These are phyloP conservation scores for Solanum piurae DNA, from an alignment of 257 asterid species.

Conservation along the genomic window DNA sequence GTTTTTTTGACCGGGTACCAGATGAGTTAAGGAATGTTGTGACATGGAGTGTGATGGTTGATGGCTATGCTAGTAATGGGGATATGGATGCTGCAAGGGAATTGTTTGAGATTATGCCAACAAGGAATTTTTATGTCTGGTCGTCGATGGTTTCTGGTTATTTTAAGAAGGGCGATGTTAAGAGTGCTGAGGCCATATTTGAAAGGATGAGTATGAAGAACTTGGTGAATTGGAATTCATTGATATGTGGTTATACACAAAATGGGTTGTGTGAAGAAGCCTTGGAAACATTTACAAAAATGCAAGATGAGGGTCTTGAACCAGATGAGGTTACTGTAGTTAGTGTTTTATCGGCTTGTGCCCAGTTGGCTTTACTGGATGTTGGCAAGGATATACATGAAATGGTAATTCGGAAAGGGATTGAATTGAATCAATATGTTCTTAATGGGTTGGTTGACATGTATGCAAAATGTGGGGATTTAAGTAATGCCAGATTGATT, in stretches of 20 bases:
- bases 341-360: conserved; percentile 65
- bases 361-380: conserved; percentile 58
- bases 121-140: conserved; percentile 48
- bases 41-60: conserved; percentile 73
- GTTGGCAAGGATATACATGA: conserved; percentile 54
- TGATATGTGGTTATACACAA: conserved; percentile 74
- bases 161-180: conserved; percentile 51
- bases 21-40: conserved; percentile 50
- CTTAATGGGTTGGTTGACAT: conserved; percentile 70
- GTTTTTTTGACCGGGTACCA: conserved; percentile 43
- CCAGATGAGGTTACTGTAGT: conserved; percentile 69
- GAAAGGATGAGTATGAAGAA: conserved; percentile 48
- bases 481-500: conserved; percentile 36
- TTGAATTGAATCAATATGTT: conserved; percentile 44
- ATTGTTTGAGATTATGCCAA: conserved; percentile 44
- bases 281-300: conserved; percentile 35
- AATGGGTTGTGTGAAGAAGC: conserved; percentile 50
- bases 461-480: conserved; percentile 87
- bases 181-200: conserved; percentile 44
- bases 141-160: conserved; percentile 68
- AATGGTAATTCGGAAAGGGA: conserved; percentile 23
- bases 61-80: conserved; percentile 42
- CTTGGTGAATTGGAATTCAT: conserved; percentile 69
- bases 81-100: conserved; percentile 59
- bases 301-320: conserved; percentile 50